A percentile compares a stretch with the other conserved stretches of the same genome.
These are phyloP conservation scores for Datura wrightii DNA, from an alignment of 257 asterid genomes.

Conservation along the genomic window DNA sequence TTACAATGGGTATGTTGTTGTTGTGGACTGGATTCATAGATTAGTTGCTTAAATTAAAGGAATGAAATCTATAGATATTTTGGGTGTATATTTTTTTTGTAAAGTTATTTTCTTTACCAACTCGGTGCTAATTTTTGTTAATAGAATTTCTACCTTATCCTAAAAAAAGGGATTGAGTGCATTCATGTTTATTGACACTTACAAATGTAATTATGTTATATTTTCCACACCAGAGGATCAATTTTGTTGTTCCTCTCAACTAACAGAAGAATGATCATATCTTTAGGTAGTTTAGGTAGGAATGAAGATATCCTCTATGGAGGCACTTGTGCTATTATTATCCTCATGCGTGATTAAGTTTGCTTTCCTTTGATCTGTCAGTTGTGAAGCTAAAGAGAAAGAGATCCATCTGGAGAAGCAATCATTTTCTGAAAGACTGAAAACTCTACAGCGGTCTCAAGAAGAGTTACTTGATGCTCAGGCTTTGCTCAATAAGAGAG, in stretches of 20 bases:
- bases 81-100: not conserved
- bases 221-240: conserved; percentile 10
- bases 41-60: not conserved
- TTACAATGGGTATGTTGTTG: not conserved
- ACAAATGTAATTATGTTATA: not conserved
- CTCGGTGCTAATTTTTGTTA: not conserved
- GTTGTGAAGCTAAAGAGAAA: conserved; percentile 84
- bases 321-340: not conserved
- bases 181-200: not conserved
- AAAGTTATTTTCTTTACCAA: not conserved
- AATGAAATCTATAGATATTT: not conserved
- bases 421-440: conserved; percentile 75
- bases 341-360: conserved; percentile 21
- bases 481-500: conserved; percentile 85
- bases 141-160: not conserved
- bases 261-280: not conserved
- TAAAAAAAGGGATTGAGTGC: not conserved
- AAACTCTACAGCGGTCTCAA: conserved; percentile 71
- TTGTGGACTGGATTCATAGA: not conserved
- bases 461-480: conserved; percentile 83
- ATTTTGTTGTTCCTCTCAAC: not conserved
- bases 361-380: conserved; percentile 40
- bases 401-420: conserved; percentile 84
- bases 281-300: conserved; percentile 6
- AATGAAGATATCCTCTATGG: conserved; percentile 15